Evolutionary conservation across 2,329 filamentous ascomycete species (phyloP).

Genomic region (Epicoccum nigrum): DNA sequence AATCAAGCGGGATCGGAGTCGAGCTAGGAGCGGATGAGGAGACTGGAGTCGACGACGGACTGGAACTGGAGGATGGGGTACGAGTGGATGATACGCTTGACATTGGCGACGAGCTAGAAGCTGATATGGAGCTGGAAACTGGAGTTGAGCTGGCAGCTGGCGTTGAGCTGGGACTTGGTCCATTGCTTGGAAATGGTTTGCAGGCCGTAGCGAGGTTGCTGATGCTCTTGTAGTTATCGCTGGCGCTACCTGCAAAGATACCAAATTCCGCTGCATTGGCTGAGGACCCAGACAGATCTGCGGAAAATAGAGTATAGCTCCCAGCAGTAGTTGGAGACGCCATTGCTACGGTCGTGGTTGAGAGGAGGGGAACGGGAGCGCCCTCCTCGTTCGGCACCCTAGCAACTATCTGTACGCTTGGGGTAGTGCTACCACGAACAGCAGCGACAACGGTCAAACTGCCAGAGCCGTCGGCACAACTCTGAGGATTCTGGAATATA

Average conservation of each 20-base stretch:
- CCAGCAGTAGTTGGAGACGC: constrained; percentile 31
- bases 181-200: constrained; percentile 15
- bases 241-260: constrained; percentile 25
- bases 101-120: not conserved
- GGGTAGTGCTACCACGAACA: constrained; percentile 23
- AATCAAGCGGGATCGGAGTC: constrained; percentile 15
- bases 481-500: constrained; percentile 63
- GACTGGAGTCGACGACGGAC: constrained; percentile 2
- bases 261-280: constrained; percentile 26
- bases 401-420: constrained; percentile 28
- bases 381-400: constrained; percentile 30
- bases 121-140: not conserved
- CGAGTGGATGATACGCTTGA: not conserved
- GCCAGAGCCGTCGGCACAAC: constrained; percentile 53
- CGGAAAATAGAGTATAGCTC: constrained; percentile 34
- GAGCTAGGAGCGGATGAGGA: constrained; percentile 5
- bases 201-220: constrained; percentile 24
- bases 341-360: constrained; percentile 33
- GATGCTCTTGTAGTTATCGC: constrained; percentile 29
- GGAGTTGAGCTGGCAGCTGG: not conserved
- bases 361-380: constrained; percentile 32
- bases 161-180: not conserved
- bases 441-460: constrained; percentile 34
- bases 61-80: not conserved
- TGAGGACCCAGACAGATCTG: constrained; percentile 22